A percentile compares a stretch with the other conserved stretches of the same genome.
Evolutionary conservation across 2,329 filamentous ascomycete genomes (phyloP).

Genomic region (Hypoxylon sp.): DNA sequence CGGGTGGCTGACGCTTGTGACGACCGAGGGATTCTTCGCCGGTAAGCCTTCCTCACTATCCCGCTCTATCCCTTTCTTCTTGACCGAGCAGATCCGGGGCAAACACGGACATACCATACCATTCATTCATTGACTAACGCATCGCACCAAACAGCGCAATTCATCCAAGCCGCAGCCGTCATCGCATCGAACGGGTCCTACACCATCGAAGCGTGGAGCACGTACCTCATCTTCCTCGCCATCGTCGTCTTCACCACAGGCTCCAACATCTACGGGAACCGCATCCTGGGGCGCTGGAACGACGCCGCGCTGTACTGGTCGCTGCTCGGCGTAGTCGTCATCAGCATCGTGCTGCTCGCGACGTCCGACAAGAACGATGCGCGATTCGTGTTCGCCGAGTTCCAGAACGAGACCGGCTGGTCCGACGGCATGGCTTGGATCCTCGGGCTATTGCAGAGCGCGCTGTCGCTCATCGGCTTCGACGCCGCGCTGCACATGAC

Average conservation of each 20-base stretch:
- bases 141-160: slow-evolving; percentile 55
- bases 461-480: slow-evolving; percentile 59
- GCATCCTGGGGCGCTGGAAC: slow-evolving; percentile 60
- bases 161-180: slow-evolving; percentile 61
- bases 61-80: not conserved
- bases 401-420: slow-evolving; percentile 64
- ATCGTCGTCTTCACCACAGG: slow-evolving; percentile 57
- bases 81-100: not conserved
- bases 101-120: not conserved
- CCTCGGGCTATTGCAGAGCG: slow-evolving; percentile 61
- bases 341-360: slow-evolving; percentile 61
- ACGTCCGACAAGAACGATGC: slow-evolving; percentile 60
- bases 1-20: slow-evolving; percentile 63
- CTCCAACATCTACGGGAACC: slow-evolving; percentile 61
- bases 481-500: slow-evolving; percentile 63
- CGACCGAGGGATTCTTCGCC: slow-evolving; percentile 61
- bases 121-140: slow-evolving; percentile 7
- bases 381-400: slow-evolving; percentile 61
- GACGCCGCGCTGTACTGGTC: slow-evolving; percentile 62
- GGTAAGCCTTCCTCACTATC: slow-evolving; percentile 49
- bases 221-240: slow-evolving; percentile 61
- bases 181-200: slow-evolving; percentile 59
- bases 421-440: slow-evolving; percentile 64
- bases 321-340: slow-evolving; percentile 59
- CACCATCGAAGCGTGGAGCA: slow-evolving; percentile 57